Evolutionary conservation across 495 filamentous ascomycete genomes (phyloP).

Genomic region (Podospora pseudopauciseta): DNA sequence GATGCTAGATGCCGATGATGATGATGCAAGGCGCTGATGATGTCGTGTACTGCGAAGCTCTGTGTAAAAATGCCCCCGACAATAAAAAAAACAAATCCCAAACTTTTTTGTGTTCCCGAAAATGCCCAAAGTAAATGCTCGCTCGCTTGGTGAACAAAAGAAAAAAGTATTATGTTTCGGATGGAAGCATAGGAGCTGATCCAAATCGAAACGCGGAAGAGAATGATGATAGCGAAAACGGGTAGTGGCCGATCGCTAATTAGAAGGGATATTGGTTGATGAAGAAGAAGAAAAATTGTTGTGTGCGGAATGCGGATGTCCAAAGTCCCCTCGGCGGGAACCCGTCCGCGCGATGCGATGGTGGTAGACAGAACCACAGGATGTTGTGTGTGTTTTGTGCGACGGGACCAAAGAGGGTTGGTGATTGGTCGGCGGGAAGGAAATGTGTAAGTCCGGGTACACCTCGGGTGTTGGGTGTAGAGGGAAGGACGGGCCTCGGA

Average conservation of each 20-base stretch:
- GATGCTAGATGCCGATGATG: not conserved
- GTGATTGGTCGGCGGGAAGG: too few species aligned
- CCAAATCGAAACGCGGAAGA: not conserved
- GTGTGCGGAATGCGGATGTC: not conserved
- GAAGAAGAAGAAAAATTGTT: not conserved
- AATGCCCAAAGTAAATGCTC: slow-evolving; percentile 2
- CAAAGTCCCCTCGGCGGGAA: slow-evolving; percentile 5
- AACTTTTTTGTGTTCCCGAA: slow-evolving; percentile 7
- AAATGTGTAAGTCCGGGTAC: not conserved
- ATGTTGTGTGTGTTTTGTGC: not conserved
- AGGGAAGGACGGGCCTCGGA: not conserved
- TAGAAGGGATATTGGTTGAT: not conserved
- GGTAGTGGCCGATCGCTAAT: not conserved
- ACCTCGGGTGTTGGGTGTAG: not conserved
- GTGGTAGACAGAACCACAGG: not conserved
- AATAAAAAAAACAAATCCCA: not conserved
- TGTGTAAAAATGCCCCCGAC: not conserved
- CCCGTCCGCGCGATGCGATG: not conserved
- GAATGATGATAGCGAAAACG: not conserved
- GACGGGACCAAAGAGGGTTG: not conserved
- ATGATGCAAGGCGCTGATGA: slow-evolving; percentile 3
- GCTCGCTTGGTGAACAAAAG: slow-evolving; percentile 2
- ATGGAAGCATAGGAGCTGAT: slow-evolving; percentile 4
- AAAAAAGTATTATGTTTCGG: slow-evolving; percentile 3
- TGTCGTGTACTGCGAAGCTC: not conserved